Evolutionary conservation across 2,329 filamentous ascomycete genomes (phyloP).

Genomic region (Aspergillus viridinutans): DNA sequence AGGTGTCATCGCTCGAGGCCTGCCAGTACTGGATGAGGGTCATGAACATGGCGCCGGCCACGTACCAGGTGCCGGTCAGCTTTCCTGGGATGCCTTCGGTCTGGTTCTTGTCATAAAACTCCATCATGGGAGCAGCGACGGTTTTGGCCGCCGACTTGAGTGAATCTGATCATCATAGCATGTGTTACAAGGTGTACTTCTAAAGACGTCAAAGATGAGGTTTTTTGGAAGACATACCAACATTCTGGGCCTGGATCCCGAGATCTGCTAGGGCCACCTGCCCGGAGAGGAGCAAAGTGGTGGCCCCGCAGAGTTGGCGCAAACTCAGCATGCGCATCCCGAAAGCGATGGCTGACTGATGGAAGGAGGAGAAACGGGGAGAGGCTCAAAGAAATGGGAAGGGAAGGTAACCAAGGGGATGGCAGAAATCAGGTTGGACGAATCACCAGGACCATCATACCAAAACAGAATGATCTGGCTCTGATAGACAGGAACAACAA

Average conservation of each 20-base stretch:
- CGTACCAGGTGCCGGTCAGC: constrained; percentile 70
- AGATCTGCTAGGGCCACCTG: not conserved
- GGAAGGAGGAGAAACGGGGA: not conserved
- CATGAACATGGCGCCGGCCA: constrained; percentile 64
- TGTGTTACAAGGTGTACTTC: not conserved
- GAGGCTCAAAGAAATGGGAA: not conserved
- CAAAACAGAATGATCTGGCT: not conserved
- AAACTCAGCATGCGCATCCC: not conserved
- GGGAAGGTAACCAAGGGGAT: not conserved
- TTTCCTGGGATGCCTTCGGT: constrained; percentile 47
- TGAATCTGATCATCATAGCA: constrained; percentile 21
- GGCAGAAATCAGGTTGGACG: not conserved
- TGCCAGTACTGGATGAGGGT: constrained; percentile 66
- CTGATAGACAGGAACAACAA: too few relatives aligned
- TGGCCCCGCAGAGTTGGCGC: not conserved
- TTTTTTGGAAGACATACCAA: constrained; percentile 6
- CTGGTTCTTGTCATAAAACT: constrained; percentile 47
- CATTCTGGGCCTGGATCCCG: constrained; percentile 4
- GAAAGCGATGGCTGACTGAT: not conserved
- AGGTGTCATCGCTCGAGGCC: constrained; percentile 58
- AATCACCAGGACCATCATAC: not conserved
- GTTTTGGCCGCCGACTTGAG: constrained; percentile 37
- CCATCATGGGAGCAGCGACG: constrained; percentile 46
- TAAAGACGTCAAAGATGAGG: not conserved
- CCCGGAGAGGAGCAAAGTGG: not conserved